Evolutionary conservation across 2,329 filamentous ascomycete species (phyloP).

Genomic region (Acrodontium crateriforme): DNA sequence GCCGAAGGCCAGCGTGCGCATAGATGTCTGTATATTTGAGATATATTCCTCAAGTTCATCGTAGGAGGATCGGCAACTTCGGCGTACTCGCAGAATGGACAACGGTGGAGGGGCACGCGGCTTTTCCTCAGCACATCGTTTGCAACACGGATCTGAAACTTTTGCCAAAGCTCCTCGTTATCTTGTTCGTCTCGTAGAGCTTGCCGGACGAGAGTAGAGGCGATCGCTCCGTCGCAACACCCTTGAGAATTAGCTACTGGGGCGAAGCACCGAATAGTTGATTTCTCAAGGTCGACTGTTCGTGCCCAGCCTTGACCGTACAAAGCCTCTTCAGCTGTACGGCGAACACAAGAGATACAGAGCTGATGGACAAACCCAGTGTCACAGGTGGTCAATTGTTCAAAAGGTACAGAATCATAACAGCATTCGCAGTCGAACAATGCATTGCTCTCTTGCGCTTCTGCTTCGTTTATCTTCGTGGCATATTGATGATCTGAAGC

Average conservation of each 20-base stretch:
- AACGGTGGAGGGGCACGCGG: slow-evolving; percentile 61
- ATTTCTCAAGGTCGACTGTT: slow-evolving; percentile 57
- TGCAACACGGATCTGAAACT: slow-evolving; percentile 66
- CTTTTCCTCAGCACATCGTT: slow-evolving; percentile 63
- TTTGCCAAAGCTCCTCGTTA: slow-evolving; percentile 44
- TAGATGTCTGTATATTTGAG: no score
- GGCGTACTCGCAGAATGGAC: slow-evolving; percentile 83
- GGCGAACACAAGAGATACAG: slow-evolving; percentile 70
- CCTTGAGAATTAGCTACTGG: slow-evolving; percentile 45
- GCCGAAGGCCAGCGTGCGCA: no score
- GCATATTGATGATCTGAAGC: slow-evolving; percentile 29
- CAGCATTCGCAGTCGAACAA: slow-evolving; percentile 65
- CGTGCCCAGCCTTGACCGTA: slow-evolving; percentile 88
- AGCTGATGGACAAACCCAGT: slow-evolving; percentile 54
- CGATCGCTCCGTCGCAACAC: slow-evolving; percentile 66
- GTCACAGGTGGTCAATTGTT: slow-evolving; percentile 61
- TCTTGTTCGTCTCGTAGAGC: slow-evolving; percentile 58
- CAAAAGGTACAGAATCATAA: slow-evolving; percentile 56
- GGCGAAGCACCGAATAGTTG: slow-evolving; percentile 73
- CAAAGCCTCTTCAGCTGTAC: slow-evolving; percentile 70
- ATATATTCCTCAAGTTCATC: slow-evolving; percentile 9
- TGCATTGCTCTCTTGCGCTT: slow-evolving; percentile 33
- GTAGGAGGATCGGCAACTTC: slow-evolving; percentile 52
- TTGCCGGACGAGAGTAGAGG: slow-evolving; percentile 53
- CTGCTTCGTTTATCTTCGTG: slow-evolving; percentile 31